Conservation (phyloP, 371 early-diverging fungal genomes). For the Fennellomyces sp. region DNA sequence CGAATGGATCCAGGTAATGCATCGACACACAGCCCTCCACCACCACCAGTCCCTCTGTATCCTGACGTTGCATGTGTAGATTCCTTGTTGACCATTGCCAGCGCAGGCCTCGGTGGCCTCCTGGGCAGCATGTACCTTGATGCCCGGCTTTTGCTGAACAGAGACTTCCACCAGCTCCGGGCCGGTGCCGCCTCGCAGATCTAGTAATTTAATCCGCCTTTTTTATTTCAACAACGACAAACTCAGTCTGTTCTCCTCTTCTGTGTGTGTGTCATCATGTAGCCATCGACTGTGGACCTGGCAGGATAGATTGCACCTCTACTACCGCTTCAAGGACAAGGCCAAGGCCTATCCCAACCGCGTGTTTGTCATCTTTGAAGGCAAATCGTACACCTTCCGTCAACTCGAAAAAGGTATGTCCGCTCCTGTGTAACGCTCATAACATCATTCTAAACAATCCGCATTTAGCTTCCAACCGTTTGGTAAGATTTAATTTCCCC, state of each 20-base stretch:
- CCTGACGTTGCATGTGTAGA: not conserved
- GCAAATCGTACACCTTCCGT: slow-evolving; percentile 28
- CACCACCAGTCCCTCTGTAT: not conserved
- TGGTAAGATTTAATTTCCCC: slow-evolving; percentile 10
- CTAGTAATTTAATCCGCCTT: slow-evolving; percentile 16
- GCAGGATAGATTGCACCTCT: slow-evolving; percentile 26
- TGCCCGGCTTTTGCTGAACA: slow-evolving; percentile 25
- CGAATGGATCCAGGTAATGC: slow-evolving; percentile 20
- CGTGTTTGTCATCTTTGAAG: slow-evolving; percentile 30
- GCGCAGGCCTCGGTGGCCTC: slow-evolving; percentile 25
- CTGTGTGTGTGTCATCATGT: not conserved
- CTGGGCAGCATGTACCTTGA: slow-evolving; percentile 39
- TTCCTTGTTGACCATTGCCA: slow-evolving; percentile 18
- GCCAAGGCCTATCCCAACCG: slow-evolving; percentile 25
- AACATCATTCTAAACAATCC: not conserved
- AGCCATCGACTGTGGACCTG: slow-evolving; percentile 28
- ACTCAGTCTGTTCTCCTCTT: not conserved
- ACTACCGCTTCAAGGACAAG: slow-evolving; percentile 30
- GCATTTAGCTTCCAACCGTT: slow-evolving; percentile 16
- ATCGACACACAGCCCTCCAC: not conserved
- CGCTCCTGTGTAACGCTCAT: not conserved
- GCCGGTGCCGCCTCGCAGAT: slow-evolving; percentile 22
- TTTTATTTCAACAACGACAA: not conserved
- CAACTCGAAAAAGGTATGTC: slow-evolving; percentile 30
- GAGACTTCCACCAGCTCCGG: slow-evolving; percentile 27